Conservation (phyloP, 441 rosid genomes). For the Mallotus repandus region DNA sequence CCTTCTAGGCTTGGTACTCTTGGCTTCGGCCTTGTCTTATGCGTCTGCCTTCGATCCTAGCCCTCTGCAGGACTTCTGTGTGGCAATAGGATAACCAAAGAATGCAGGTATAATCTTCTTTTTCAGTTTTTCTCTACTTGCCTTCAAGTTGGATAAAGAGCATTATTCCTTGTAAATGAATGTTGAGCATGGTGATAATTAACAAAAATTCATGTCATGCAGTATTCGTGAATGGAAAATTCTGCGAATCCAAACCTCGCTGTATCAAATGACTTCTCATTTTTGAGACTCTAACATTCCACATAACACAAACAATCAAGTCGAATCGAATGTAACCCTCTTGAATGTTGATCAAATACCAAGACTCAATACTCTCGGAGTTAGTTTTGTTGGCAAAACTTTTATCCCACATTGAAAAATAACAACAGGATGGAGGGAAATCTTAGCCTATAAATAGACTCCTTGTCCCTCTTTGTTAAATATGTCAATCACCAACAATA, state of each 20-base stretch:
- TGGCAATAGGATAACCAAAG: slow-evolving; percentile 16
- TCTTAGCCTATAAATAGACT: no score
- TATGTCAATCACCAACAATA: no score
- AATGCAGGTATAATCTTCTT: slow-evolving; percentile 7
- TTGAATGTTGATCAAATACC: slow-evolving; percentile 35
- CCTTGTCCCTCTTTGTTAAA: no score
- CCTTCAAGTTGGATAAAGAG: no score
- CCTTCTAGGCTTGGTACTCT: neutral
- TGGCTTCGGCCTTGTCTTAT: slow-evolving; percentile 8
- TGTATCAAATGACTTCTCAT: slow-evolving; percentile 38
- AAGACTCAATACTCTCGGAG: slow-evolving; percentile 54
- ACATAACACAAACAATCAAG: slow-evolving; percentile 33
- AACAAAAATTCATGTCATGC: neutral
- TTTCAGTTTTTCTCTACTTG: neutral
- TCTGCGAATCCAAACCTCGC: slow-evolving; percentile 42
- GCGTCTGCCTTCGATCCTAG: slow-evolving; percentile 25
- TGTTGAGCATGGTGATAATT: no score
- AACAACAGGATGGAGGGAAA: no score
- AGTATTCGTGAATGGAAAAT: no score
- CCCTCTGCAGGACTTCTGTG: slow-evolving; percentile 42
- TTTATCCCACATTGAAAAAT: no score
- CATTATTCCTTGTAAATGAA: no score
- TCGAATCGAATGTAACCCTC: slow-evolving; percentile 42
- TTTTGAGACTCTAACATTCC: slow-evolving; percentile 39
- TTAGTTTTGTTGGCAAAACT: no score